phyloP scores from a whole-genome alignment of 768 basidiomycete genomes.

The Leccinum arenicola region DNA sequence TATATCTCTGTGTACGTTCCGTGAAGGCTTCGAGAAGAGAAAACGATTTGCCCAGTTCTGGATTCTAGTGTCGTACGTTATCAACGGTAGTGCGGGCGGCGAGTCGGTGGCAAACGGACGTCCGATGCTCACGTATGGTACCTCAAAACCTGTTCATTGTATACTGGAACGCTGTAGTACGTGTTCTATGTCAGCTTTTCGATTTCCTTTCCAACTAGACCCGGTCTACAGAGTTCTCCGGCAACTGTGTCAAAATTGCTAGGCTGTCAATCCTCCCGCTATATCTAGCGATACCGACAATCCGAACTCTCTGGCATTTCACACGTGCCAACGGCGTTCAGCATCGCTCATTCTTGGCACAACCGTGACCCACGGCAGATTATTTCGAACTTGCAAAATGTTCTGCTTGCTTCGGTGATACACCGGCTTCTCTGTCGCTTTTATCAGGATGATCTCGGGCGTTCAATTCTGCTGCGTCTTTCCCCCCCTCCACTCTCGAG shows the following conservation, averaged over 20 bases:
- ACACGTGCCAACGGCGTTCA: background rate
- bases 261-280: background rate
- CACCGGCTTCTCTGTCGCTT: background rate
- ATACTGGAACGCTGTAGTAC: background rate
- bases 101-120: background rate
- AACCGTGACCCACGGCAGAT: background rate
- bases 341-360: background rate
- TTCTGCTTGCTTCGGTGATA: background rate
- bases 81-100: too few species aligned
- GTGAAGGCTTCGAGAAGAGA: background rate
- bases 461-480: background rate
- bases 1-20: background rate
- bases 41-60: background rate
- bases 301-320: background rate
- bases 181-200: background rate
- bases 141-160: background rate
- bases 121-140: background rate
- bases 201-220: background rate
- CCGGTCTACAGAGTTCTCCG: background rate
- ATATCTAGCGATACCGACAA: background rate
- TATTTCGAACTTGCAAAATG: background rate
- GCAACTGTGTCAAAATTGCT: too few species aligned
- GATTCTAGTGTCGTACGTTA: background rate
- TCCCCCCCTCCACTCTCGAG: background rate
- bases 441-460: conserved; percentile 3